A percentile compares a stretch with the other conserved stretches of the same genome.
These are phyloP conservation scores for Panicum virgatum DNA, from an alignment of 202 grass and related monocot genomes.

Conservation along the genomic window DNA sequence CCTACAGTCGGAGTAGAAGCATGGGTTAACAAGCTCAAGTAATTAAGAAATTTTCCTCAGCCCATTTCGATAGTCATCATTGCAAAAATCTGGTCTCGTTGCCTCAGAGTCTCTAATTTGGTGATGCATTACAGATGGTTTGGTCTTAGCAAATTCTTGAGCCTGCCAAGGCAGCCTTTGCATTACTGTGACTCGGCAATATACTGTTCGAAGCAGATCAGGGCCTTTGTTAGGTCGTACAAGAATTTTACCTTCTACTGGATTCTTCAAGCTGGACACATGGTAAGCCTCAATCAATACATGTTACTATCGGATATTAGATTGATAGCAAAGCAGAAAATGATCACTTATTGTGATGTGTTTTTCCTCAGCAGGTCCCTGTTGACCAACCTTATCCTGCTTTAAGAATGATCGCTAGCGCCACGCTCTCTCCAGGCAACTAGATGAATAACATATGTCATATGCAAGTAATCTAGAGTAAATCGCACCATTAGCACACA, in stretches of 20 bases:
- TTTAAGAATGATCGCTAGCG: too few species aligned
- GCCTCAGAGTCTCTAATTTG: neutral
- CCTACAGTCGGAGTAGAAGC: neutral
- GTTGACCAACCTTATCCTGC: too few species aligned
- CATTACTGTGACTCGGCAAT: constrained; percentile 31
- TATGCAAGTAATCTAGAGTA: too few species aligned
- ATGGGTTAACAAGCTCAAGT: neutral
- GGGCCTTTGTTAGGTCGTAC: constrained; percentile 46
- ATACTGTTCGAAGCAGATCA: constrained; percentile 6
- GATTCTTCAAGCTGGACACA: constrained; percentile 59
- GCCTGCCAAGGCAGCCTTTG: constrained; percentile 35
- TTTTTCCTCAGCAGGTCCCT: too few species aligned
- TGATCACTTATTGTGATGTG: too few species aligned
- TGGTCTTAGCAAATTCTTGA: constrained; percentile 43
- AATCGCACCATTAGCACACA: too few species aligned
- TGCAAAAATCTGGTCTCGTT: neutral
- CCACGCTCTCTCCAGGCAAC: too few species aligned
- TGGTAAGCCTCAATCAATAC: constrained; percentile 39
- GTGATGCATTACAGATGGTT: constrained; percentile 45
- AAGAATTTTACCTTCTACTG: constrained; percentile 61
- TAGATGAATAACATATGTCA: too few species aligned
- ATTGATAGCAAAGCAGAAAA: too few species aligned
- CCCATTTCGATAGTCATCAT: neutral
- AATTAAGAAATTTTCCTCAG: neutral
- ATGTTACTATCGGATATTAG: too few species aligned